These are phyloP conservation scores for Pichia sp. DNA, from an alignment of 1,139 yeast genomes.

Conservation along the genomic window DNA sequence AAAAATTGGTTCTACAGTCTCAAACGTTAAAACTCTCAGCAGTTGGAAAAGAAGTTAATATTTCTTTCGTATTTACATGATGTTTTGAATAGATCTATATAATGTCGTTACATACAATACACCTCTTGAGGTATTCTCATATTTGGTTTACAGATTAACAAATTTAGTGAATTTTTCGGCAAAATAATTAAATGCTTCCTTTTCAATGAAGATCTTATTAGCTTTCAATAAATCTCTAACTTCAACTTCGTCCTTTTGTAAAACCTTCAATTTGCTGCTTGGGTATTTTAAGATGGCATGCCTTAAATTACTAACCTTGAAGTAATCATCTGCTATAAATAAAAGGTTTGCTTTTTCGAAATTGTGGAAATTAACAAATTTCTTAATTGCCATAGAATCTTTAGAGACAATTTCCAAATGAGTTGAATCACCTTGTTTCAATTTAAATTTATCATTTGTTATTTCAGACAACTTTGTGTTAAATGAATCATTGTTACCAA, in stretches of 20 bases:
- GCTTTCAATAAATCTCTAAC: constrained; percentile 83
- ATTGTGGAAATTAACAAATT: constrained; percentile 51
- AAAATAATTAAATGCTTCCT: constrained; percentile 55
- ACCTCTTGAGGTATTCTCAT: too few species aligned
- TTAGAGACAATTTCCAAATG: constrained; percentile 21
- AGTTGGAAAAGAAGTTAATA: too few species aligned
- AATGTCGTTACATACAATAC: too few species aligned
- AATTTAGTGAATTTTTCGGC: constrained; percentile 22
- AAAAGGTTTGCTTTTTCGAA: constrained; percentile 50
- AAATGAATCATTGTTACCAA: constrained; percentile 35
- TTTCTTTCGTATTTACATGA: too few species aligned
- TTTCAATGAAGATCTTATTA: constrained; percentile 66
- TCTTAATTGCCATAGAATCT: constrained; percentile 37
- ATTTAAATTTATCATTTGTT: background rate
- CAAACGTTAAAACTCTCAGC: too few species aligned
- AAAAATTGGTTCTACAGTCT: too few species aligned
- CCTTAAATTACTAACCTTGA: constrained; percentile 41
- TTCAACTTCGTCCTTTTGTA: constrained; percentile 71
- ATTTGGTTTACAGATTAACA: constrained; percentile 2
- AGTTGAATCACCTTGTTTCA: constrained; percentile 20
- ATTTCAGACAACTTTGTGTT: too few species aligned
- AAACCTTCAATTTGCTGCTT: constrained; percentile 49
- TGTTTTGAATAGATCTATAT: too few species aligned
- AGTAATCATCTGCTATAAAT: constrained; percentile 51
- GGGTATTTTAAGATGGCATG: constrained; percentile 37